phyloP scores from a whole-genome alignment of 805 yeast species.

The Cyberlindnera mississippiensis region DNA sequence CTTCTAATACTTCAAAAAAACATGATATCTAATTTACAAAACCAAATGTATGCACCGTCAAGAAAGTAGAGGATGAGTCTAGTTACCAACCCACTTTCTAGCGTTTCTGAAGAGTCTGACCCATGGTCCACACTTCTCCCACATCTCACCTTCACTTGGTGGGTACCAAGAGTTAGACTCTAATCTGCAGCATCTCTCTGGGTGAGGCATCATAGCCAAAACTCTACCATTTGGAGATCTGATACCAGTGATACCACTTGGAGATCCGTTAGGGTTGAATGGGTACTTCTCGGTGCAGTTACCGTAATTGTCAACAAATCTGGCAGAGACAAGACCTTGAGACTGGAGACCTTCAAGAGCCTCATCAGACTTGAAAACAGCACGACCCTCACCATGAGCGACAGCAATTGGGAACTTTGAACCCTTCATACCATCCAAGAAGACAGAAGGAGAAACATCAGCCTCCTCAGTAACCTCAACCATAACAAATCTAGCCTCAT shows the following conservation, averaged over 20 bases:
- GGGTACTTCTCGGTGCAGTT: conserved; percentile 80
- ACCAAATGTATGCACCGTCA: too few relatives aligned
- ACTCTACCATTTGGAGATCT: conserved; percentile 90
- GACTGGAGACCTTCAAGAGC: conserved; percentile 46
- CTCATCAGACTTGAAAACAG: conserved; percentile 52
- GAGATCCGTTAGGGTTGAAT: conserved; percentile 94
- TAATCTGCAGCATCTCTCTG: conserved; percentile 87
- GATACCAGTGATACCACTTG: conserved; percentile 90
- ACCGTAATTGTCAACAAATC: conserved; percentile 91
- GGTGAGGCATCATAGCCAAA: conserved; percentile 98
- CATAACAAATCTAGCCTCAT: conserved; percentile 91
- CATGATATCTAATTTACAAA: too few relatives aligned
- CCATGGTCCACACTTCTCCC: conserved; percentile 95
- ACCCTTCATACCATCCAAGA: conserved; percentile 89
- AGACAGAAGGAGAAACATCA: conserved; percentile 50
- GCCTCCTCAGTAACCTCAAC: conserved; percentile 67
- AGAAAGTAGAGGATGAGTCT: background rate
- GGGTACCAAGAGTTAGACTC: conserved; percentile 94
- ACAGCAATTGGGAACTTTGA: conserved; percentile 93
- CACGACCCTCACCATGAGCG: conserved; percentile 98
- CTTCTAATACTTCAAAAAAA: too few relatives aligned
- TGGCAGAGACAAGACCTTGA: conserved; percentile 57
- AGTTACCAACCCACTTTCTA: conserved; percentile 78
- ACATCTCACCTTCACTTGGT: conserved; percentile 46
- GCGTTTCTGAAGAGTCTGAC: conserved; percentile 87